A percentile compares a stretch with the other conserved stretches of the same genome.
Conservation (phyloP, 345 rosid species). For the Salix udensis region DNA sequence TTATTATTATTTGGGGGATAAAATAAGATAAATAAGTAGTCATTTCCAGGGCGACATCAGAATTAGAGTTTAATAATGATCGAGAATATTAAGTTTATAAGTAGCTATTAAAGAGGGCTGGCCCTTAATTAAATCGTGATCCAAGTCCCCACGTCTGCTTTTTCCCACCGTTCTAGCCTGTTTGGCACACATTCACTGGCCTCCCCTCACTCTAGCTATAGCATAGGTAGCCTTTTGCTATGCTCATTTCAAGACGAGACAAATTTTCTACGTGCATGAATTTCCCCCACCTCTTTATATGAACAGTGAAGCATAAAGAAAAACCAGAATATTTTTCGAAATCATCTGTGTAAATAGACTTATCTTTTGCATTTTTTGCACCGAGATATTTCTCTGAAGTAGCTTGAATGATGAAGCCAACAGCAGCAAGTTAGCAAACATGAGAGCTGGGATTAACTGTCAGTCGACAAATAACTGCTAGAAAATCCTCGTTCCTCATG, state of each 20-base stretch:
- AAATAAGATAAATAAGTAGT: background rate
- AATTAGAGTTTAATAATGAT: background rate
- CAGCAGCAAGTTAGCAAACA: background rate
- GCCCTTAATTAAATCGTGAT: background rate
- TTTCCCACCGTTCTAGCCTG: background rate
- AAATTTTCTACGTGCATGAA: slow-evolving; percentile 17
- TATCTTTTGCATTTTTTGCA: background rate
- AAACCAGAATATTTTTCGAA: background rate
- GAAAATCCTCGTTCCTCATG: slow-evolving; percentile 2
- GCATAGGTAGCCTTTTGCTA: background rate
- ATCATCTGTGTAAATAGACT: background rate
- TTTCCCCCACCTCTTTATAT: background rate
- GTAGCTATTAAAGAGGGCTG: background rate
- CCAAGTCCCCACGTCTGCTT: background rate
- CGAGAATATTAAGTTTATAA: background rate
- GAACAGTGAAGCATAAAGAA: background rate
- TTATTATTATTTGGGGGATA: background rate
- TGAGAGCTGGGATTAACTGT: slow-evolving; percentile 9
- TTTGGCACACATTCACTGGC: background rate
- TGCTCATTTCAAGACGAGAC: slow-evolving; percentile 19
- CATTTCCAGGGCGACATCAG: background rate
- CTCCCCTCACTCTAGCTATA: background rate
- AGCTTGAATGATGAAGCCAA: background rate
- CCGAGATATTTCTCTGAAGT: background rate
- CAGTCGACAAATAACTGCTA: slow-evolving; percentile 26